A percentile compares a stretch with the other conserved stretches of the same genome.
phyloP scores from a whole-genome alignment of 305 asterid species.

The Fraxinus greggii region DNA sequence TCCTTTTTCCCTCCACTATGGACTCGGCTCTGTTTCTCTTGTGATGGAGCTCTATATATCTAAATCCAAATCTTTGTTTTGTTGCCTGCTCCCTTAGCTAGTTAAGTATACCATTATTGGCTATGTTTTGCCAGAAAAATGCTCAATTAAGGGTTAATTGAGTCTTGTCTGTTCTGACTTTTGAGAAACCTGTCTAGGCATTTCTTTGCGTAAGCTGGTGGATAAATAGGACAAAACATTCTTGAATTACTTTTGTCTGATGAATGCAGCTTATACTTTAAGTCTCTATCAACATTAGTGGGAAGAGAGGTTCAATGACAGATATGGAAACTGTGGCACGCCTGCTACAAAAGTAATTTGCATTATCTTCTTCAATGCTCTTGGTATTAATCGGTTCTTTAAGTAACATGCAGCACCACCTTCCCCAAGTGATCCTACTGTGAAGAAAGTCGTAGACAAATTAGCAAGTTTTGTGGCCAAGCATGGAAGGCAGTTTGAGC shows the following conservation, averaged over 20 bases:
- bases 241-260: constrained; percentile 62
- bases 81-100: constrained; percentile 18
- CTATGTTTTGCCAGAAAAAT: constrained; percentile 3
- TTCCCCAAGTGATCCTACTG: constrained; percentile 92
- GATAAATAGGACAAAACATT: constrained; percentile 33
- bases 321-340: constrained; percentile 77
- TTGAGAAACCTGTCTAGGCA: constrained; percentile 27
- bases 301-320: constrained; percentile 78
- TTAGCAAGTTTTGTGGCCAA: constrained; percentile 96
- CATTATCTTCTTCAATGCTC: constrained; percentile 72
- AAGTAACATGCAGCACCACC: constrained; percentile 94
- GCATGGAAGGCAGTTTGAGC: constrained; percentile 92
- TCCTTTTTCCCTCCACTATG: not conserved
- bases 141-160: constrained; percentile 11
- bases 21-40: not conserved
- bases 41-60: constrained; percentile 5
- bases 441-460: constrained; percentile 86
- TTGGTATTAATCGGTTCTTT: constrained; percentile 94
- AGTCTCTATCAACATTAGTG: constrained; percentile 58
- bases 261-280: constrained; percentile 80
- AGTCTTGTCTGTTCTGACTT: constrained; percentile 14
- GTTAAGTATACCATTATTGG: not conserved
- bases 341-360: constrained; percentile 86
- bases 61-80: not conserved
- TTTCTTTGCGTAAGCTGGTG: constrained; percentile 26